phyloP scores from a whole-genome alignment of 257 asterid genomes.

The Scutellaria baicalensis region DNA sequence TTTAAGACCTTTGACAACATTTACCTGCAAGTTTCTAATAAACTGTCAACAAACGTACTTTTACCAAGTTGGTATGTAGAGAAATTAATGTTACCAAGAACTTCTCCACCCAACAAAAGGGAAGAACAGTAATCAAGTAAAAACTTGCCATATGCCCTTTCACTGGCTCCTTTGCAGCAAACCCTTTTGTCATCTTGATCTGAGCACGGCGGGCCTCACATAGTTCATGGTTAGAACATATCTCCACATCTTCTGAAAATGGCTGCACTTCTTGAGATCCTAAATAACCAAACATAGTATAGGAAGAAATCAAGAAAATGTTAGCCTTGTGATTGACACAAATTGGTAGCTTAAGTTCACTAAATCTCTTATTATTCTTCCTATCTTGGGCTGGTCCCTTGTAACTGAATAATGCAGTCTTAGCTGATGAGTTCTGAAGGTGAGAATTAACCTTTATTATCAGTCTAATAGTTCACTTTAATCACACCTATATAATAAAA shows the following conservation, averaged over 20 bases:
- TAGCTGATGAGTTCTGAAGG: not conserved
- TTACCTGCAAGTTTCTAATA: conserved; percentile 47
- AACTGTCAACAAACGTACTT: not conserved
- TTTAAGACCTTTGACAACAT: conserved; percentile 93
- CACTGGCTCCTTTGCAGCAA: conserved; percentile 74
- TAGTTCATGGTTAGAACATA: conserved; percentile 73
- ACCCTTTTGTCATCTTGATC: conserved; percentile 85
- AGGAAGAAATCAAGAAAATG: not conserved
- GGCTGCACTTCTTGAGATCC: conserved; percentile 85
- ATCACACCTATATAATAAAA: not conserved
- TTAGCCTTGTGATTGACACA: conserved; percentile 10
- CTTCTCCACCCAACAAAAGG: not conserved
- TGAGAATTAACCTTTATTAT: not conserved
- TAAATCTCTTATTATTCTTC: not conserved
- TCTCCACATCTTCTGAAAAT: conserved; percentile 39
- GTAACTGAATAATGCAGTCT: not conserved
- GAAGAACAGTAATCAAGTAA: not conserved
- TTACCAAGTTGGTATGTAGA: not conserved
- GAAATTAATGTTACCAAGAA: not conserved
- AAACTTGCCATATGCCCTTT: conserved; percentile 86
- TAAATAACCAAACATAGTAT: conserved; percentile 13
- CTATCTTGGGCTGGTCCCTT: not conserved
- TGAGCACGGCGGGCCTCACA: conserved; percentile 71
- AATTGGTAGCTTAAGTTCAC: not conserved
- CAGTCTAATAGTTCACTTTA: not conserved